Evolutionary conservation across 2,329 filamentous ascomycete species (phyloP), one percentile per base, ranked within the genome.

Genomic region (Aspergillus proliferans): DNA sequence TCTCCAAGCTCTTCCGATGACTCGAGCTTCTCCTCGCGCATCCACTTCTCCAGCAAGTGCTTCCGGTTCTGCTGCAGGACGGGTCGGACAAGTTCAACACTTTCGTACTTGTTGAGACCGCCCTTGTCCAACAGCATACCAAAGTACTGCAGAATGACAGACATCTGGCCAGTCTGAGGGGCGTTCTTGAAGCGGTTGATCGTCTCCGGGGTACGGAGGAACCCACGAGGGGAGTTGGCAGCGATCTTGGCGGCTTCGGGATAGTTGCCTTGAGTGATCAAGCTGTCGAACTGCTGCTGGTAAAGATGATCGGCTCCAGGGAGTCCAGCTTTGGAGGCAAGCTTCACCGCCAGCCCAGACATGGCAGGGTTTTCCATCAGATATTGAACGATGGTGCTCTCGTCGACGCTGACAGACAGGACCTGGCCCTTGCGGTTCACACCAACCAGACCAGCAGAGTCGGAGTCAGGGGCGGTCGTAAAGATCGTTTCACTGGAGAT

Each of bases 401-500:
- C 94, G 67, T 97, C 91, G 52, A 98, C 86, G 57, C 86, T 91
- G 52, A 97, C 93, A 49, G 91, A 89, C 53, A 98, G 80, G 43
- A 97, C 91, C 73, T 98, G 93, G 55, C 93, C 94, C 76, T 95
- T 95, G 64, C 94, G 86, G 76, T 98, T 98, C 68, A 98, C 92
- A 60, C 89, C 90, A 47, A 98, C 81, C 54, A 98, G 86, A 61
- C 94, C 94, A 42, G 86, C 83, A 15, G 89, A 94, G 19, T 90
- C 85, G 47, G 81, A 80, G 68, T 98, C 93, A 33, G 85, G 76
- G 43, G 88, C 86, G 18, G 91, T 96, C 22, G 92, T 94, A 76
- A 98, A 98, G 68, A 98, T 97, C 22, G 93, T 98, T 68, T 98
- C 93, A 76, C 90, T 95, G 30, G 93, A 98, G 64, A 98, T 98